Evolutionary conservation across 768 basidiomycete genomes (phyloP).

Genomic region (Kwoniella heveanensis): DNA sequence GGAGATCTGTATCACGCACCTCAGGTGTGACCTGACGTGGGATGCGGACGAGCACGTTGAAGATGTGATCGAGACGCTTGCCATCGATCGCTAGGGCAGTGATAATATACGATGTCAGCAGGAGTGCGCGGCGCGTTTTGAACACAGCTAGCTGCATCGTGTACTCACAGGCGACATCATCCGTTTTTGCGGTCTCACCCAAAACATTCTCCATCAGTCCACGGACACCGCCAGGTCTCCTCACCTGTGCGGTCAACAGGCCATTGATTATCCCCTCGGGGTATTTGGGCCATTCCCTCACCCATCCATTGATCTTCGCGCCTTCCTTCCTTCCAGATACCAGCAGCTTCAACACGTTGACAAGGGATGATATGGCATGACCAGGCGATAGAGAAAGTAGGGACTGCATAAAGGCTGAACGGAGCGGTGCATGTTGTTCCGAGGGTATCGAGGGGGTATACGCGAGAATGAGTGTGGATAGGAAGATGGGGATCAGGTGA

Average conservation of each 20-base stretch:
- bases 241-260: slow-evolving; percentile 36
- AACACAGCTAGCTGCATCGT: no score
- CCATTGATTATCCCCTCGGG: slow-evolving; percentile 25
- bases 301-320: slow-evolving; percentile 22
- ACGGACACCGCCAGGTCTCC: slow-evolving; percentile 33
- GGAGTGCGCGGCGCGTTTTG: neutral
- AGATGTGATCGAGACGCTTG: slow-evolving; percentile 70
- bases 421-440: slow-evolving; percentile 9
- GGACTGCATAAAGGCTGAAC: slow-evolving; percentile 16
- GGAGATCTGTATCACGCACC: slow-evolving; percentile 16
- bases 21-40: slow-evolving; percentile 64
- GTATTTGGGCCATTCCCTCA: slow-evolving; percentile 33
- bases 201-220: slow-evolving; percentile 44
- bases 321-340: slow-evolving; percentile 15
- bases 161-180: slow-evolving; percentile 22
- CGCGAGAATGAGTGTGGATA: slow-evolving; percentile 30
- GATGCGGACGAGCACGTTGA: slow-evolving; percentile 66
- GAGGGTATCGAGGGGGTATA: slow-evolving; percentile 31
- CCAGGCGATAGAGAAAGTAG: slow-evolving; percentile 23
- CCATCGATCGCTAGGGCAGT: slow-evolving; percentile 42
- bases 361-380: slow-evolving; percentile 25
- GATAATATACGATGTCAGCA: slow-evolving; percentile 15
- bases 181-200: slow-evolving; percentile 28
- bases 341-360: slow-evolving; percentile 21
- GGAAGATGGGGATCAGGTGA: slow-evolving; percentile 32